Base-by-base conservation (phyloP, 2,329 filamentous ascomycete genomes). In the Dryadomyces quercus-mongolicae region DNA sequence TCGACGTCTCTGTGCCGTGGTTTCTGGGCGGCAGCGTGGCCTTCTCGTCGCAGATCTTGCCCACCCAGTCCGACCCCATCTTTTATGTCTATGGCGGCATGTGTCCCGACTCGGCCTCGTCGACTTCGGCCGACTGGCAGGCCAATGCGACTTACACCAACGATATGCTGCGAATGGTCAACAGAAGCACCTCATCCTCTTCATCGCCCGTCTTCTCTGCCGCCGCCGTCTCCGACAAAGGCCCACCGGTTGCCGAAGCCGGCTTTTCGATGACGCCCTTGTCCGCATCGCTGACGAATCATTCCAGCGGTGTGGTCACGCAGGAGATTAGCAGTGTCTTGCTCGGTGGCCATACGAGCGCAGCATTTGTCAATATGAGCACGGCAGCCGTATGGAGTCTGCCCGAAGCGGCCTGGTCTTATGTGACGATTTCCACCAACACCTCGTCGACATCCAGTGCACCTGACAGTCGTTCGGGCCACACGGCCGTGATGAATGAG, bases 351-450 rank as follows among this genome's bases (percentile, higher is more conserved):
- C 90, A 96, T 65, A 95, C 90, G 0, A 75, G 81, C 60, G 69
- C 74, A 16, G 91, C 90, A 0, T 96, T 95, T 65, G 84, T 96
- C 70, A 95, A 96, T 66, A 96, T 95, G 85, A 94, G 88, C 55
- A 88, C 89, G 46, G 81, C 92, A 1, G 92, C 90, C 0, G 72
- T 96, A 1, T 95, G 91, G 75, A 91, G 83, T 53, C 73, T 96
- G 7, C 92, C 92, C 0, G 86, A 94, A 62, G 83, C 90, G 63
- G 84, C 80, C 53, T 97, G 92, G 92, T 85, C 81, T 31, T 96
- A 92, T 65, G 72, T 94, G 25, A 74, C 77, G 1, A 80, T 91
- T n/a, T 68, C n/a, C 45, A 51, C 58, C 45, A 54, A 52, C 38
- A 49, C 15, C 51, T 42, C 8, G 53, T 47, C 31, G 53, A 36